Conservation (phyloP, 108 stramenopile species). For the Cyclotella baltica region DNA sequence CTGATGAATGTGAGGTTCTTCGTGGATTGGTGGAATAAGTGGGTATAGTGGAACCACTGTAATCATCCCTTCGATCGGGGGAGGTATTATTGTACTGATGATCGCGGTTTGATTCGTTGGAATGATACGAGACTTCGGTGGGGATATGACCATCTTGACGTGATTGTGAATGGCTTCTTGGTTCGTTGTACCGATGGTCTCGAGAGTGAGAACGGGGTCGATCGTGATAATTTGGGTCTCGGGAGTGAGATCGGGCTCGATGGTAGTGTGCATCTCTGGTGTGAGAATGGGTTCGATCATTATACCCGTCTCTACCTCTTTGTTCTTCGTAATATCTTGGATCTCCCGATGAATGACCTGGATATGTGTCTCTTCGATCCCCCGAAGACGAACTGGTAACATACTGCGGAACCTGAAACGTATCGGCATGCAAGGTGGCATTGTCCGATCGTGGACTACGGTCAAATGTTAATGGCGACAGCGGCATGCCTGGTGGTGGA, state of each 20-base stretch:
- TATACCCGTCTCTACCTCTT: not conserved
- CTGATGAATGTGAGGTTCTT: not conserved
- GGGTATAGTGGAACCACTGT: conserved; percentile 40
- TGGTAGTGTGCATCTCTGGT: not conserved
- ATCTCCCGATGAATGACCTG: too few species aligned
- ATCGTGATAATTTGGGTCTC: too few species aligned
- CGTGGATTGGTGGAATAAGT: conserved; percentile 20
- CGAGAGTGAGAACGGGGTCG: too few species aligned
- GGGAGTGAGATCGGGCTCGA: too few species aligned
- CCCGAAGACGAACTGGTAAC: not conserved
- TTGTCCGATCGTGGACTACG: conserved; percentile 16
- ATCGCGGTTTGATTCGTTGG: not conserved
- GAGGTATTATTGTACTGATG: conserved; percentile 3
- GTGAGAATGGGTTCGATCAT: not conserved
- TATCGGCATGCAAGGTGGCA: conserved; percentile 10
- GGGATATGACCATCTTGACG: not conserved
- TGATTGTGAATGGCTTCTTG: not conserved
- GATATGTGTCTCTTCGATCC: not conserved
- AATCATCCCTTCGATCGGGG: conserved; percentile 41
- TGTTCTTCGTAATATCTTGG: not conserved
- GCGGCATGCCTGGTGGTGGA: conserved; percentile 2
- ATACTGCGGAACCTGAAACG: conserved; percentile 6
- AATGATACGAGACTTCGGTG: not conserved
- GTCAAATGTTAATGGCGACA: conserved; percentile 14
- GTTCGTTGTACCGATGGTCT: not conserved